Conservation (phyloP, 1,139 yeast species). For the Nakaseomyces delphensis region DNA sequence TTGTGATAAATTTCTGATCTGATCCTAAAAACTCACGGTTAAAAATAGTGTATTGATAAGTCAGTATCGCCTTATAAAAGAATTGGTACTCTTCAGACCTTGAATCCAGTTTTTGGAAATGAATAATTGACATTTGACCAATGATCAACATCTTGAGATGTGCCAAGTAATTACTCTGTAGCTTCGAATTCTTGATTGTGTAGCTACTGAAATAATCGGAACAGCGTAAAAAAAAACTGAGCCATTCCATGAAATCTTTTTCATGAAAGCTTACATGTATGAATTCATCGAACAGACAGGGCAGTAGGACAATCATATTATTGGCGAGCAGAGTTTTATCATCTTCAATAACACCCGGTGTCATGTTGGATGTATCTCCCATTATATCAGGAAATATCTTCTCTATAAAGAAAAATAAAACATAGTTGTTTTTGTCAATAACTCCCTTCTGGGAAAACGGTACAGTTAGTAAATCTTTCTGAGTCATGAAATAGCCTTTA, state of each 20-base stretch:
- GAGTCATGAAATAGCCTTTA: constrained; percentile 1
- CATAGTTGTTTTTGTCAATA: constrained; percentile 1
- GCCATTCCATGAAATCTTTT: background rate
- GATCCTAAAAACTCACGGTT: constrained; percentile 1
- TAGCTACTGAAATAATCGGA: constrained; percentile 1
- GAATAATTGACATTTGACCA: background rate
- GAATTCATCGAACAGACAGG: background rate
- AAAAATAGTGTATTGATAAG: constrained; percentile 2
- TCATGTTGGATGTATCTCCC: background rate
- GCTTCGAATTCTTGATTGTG: background rate
- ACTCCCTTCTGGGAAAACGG: background rate
- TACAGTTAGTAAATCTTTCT: background rate
- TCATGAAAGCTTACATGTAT: background rate
- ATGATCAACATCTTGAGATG: background rate
- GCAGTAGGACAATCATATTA: background rate
- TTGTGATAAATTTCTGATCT: background rate
- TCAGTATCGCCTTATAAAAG: background rate
- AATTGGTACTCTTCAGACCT: constrained; percentile 1
- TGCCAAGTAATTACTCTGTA: background rate
- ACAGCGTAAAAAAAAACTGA: background rate
- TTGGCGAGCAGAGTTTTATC: background rate
- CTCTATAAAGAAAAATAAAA: background rate
- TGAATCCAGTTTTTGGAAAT: constrained; percentile 1
- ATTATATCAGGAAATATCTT: background rate
- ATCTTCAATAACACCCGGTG: constrained; percentile 1